These are phyloP conservation scores for Cladosporium velox DNA, from an alignment of 2,329 filamentous ascomycete species.

Conservation along the genomic window DNA sequence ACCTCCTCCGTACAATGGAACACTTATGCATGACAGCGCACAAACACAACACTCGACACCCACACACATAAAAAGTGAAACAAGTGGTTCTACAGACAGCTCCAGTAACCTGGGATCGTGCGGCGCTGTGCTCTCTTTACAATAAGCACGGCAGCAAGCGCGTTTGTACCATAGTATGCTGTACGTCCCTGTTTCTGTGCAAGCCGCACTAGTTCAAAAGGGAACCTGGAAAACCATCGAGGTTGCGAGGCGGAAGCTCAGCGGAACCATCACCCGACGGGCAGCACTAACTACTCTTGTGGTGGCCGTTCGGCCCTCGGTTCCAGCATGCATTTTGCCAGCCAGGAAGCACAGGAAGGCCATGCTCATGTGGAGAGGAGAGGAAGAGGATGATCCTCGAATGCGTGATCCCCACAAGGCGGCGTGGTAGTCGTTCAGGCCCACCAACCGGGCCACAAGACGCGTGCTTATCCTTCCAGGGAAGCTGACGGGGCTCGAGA, in stretches of 20 bases:
- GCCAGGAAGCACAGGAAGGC: not conserved
- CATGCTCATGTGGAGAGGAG: not conserved
- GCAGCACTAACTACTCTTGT: not conserved
- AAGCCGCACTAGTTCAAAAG: not conserved
- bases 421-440: slow-evolving; percentile 1
- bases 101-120: slow-evolving; percentile 19
- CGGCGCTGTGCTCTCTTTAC: slow-evolving; percentile 14
- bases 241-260: not conserved
- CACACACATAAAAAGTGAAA: slow-evolving; percentile 3
- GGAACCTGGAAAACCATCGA: not conserved
- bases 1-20: slow-evolving; percentile 3
- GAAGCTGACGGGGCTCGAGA: not conserved
- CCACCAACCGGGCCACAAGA: slow-evolving; percentile 14
- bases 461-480: slow-evolving; percentile 7
- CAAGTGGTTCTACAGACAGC: slow-evolving; percentile 19
- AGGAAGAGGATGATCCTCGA: slow-evolving; percentile 4
- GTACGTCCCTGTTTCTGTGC: slow-evolving; percentile 9
- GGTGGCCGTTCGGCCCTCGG: slow-evolving; percentile 5
- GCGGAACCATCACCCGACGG: not conserved
- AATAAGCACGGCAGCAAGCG: slow-evolving; percentile 1
- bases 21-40: slow-evolving; percentile 7
- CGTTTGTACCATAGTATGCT: slow-evolving; percentile 1
- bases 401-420: slow-evolving; percentile 11
- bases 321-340: not conserved
- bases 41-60: not conserved